Conservation (phyloP, 495 filamentous ascomycete genomes). For the Ascodesmis nigricans region DNA sequence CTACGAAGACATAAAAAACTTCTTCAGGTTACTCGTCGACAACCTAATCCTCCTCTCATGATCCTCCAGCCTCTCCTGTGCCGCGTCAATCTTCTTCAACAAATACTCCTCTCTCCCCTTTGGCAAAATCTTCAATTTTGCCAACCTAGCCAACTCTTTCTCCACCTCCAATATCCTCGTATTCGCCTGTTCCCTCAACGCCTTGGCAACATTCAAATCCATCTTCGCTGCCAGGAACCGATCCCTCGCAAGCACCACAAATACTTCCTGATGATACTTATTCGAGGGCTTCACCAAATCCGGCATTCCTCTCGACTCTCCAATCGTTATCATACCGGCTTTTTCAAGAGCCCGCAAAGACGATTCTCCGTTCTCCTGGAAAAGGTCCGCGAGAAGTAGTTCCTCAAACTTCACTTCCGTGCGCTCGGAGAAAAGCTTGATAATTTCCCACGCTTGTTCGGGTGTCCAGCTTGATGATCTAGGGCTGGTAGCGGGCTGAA, state of each 20-base stretch:
- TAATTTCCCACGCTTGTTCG: constrained; percentile 75
- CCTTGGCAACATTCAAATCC: constrained; percentile 44
- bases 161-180: constrained; percentile 57
- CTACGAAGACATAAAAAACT: too few relatives aligned
- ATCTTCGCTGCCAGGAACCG: constrained; percentile 45
- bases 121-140: constrained; percentile 41
- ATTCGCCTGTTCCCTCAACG: constrained; percentile 49
- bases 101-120: constrained; percentile 43
- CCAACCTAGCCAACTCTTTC: constrained; percentile 47
- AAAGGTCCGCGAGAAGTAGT: constrained; percentile 49
- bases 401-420: constrained; percentile 57
- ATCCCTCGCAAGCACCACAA: constrained; percentile 45
- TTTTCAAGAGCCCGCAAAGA: constrained; percentile 62
- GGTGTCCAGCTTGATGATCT: constrained; percentile 41
- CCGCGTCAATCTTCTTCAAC: constrained; percentile 41
- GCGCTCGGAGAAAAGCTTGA: constrained; percentile 43
- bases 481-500: too few relatives aligned
- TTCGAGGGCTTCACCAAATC: constrained; percentile 52
- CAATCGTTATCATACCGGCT: constrained; percentile 65
- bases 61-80: constrained; percentile 50
- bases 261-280: constrained; percentile 71
- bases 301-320: constrained; percentile 49
- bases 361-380: constrained; percentile 41
- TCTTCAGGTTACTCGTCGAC: constrained; percentile 55
- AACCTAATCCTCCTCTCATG: constrained; percentile 49